Evolutionary conservation across 2,329 filamentous ascomycete species (phyloP).

Genomic region (Microsporum ferrugineum): DNA sequence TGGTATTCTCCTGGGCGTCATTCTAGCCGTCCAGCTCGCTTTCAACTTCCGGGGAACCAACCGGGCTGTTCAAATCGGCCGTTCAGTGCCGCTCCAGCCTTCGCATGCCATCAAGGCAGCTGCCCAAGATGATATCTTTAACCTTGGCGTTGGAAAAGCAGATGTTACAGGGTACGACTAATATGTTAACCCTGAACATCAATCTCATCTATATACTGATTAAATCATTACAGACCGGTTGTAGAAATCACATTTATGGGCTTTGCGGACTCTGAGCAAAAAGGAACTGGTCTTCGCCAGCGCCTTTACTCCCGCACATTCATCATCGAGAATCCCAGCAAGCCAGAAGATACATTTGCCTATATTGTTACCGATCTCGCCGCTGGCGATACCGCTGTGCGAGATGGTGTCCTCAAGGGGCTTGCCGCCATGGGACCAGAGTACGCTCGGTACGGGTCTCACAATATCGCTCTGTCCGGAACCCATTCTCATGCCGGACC

Average conservation of each 20-base stretch:
- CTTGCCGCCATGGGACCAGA: constrained; percentile 57
- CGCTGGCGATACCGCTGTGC: constrained; percentile 77
- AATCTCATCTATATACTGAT: not conserved
- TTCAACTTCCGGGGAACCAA: constrained; percentile 11
- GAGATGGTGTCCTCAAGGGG: constrained; percentile 73
- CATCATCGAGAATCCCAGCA: constrained; percentile 60
- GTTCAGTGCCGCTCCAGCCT: not conserved
- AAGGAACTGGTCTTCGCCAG: constrained; percentile 74
- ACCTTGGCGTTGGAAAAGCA: constrained; percentile 58
- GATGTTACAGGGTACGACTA: constrained; percentile 55
- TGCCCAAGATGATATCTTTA: constrained; percentile 37
- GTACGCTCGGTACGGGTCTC: constrained; percentile 62
- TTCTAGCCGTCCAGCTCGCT: constrained; percentile 25
- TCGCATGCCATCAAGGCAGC: constrained; percentile 13
- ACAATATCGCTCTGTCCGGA: constrained; percentile 80
- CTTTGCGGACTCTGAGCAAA: constrained; percentile 75
- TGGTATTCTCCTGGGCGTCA: constrained; percentile 18
- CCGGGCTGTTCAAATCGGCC: not conserved
- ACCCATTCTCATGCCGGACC: constrained; percentile 90
- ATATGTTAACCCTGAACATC: not conserved
- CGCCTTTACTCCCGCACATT: constrained; percentile 82
- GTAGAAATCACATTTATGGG: constrained; percentile 87
- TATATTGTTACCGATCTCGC: constrained; percentile 82
- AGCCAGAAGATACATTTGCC: constrained; percentile 61
- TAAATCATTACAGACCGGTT: constrained; percentile 48